Percentiles rank a stretch among this genome's conserved stretches.
phyloP scores from a whole-genome alignment of 768 basidiomycete species.

The Steccherinum ochraceum region DNA sequence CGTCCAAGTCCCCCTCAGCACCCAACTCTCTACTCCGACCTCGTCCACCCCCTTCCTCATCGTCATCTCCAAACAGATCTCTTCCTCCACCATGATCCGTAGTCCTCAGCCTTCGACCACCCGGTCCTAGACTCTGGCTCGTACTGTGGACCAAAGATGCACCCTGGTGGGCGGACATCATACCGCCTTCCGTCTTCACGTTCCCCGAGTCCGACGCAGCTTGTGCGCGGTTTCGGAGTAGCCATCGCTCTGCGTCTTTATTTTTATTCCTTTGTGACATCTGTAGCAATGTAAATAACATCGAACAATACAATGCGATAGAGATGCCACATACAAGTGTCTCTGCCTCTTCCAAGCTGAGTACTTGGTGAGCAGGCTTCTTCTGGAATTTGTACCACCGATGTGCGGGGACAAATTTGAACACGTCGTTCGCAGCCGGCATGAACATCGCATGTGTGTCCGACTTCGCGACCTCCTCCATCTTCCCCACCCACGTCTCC shows the following conservation, averaged over 20 bases:
- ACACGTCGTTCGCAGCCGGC: constrained; percentile 73
- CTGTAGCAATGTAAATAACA: constrained; percentile 18
- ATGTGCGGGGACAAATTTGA: constrained; percentile 84
- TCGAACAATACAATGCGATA: too few species aligned
- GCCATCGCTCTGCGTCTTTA: constrained; percentile 69
- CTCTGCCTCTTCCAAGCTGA: constrained; percentile 62
- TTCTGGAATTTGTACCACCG: constrained; percentile 94
- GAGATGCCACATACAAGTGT: constrained; percentile 51
- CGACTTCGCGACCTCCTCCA: constrained; percentile 70
- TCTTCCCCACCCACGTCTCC: constrained; percentile 76
- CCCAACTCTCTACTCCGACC: constrained; percentile 55
- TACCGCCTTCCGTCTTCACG: constrained; percentile 55
- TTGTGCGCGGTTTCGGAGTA: constrained; percentile 54
- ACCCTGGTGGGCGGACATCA: constrained; percentile 28
- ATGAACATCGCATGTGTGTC: constrained; percentile 80
- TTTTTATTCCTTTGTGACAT: constrained; percentile 60
- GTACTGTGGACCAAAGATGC: constrained; percentile 42
- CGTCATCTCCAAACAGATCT: constrained; percentile 60
- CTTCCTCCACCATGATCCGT: constrained; percentile 52
- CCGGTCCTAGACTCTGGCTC: constrained; percentile 59
- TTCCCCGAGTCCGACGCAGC: constrained; percentile 57
- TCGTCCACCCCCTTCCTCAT: constrained; percentile 38
- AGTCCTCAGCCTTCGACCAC: constrained; percentile 56
- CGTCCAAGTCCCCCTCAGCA: constrained; percentile 77
- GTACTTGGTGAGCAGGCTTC: constrained; percentile 68